Evolutionary conservation across 306 rosid genomes (phyloP).

Genomic region (Lathyrus aphaca): DNA sequence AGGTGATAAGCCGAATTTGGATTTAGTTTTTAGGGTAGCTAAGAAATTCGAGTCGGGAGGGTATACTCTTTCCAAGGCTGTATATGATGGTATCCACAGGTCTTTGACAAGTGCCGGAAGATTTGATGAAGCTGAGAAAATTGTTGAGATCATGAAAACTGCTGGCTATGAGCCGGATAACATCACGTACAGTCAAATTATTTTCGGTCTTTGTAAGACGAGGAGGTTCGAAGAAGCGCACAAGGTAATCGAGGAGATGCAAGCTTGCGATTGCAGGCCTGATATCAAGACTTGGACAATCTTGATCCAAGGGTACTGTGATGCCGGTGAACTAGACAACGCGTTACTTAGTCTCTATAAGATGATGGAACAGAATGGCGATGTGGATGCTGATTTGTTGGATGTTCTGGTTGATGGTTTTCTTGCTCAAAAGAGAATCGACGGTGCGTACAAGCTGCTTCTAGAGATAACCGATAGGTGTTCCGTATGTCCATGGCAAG

Average conservation of each 20-base stretch:
- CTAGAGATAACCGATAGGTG: constrained; percentile 49
- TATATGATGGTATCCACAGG: constrained; percentile 79
- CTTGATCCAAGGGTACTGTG: constrained; percentile 82
- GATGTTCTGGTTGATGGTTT: constrained; percentile 69
- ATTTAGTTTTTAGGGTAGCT: constrained; percentile 67
- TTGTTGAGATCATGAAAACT: constrained; percentile 59
- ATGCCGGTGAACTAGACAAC: constrained; percentile 57
- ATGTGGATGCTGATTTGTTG: constrained; percentile 70
- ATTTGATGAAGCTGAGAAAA: constrained; percentile 71
- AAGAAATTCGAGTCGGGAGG: constrained; percentile 67
- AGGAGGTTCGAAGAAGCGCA: constrained; percentile 69
- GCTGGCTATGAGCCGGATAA: constrained; percentile 75
- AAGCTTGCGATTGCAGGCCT: constrained; percentile 57
- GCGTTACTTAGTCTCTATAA: constrained; percentile 64
- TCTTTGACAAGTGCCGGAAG: constrained; percentile 66
- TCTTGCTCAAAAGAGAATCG: constrained; percentile 53
- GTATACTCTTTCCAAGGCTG: constrained; percentile 60
- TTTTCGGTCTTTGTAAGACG: constrained; percentile 75
- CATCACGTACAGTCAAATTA: constrained; percentile 78
- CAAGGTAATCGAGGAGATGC: constrained; percentile 67
- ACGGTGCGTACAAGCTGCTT: constrained; percentile 65
- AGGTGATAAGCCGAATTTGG: constrained; percentile 55
- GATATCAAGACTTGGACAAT: constrained; percentile 89
- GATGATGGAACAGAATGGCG: constrained; percentile 60
- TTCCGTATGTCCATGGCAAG: constrained; percentile 73